A percentile compares a stretch with the other conserved stretches of the same genome.
These are phyloP conservation scores for Solanum tarapatanum DNA, from an alignment of 257 asterid genomes.

Conservation along the genomic window DNA sequence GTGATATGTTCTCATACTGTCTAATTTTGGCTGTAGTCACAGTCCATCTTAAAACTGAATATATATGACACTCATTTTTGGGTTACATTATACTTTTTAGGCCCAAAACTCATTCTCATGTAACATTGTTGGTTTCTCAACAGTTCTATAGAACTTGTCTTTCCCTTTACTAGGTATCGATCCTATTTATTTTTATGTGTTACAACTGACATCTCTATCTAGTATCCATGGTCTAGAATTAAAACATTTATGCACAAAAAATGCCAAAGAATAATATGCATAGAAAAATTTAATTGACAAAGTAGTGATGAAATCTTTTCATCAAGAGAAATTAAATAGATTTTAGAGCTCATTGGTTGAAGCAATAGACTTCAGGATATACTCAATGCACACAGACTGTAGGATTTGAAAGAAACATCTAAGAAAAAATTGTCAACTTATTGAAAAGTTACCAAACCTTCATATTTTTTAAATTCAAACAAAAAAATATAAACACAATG, in stretches of 20 bases:
- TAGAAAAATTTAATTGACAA: background rate
- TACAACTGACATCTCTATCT: background rate
- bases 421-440: background rate
- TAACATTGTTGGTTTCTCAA: background rate
- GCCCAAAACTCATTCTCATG: background rate
- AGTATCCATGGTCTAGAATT: background rate
- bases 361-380: background rate
- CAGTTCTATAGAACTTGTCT: background rate
- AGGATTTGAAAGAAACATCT: background rate
- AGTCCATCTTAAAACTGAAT: background rate
- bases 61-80: background rate
- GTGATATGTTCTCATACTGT: background rate
- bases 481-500: background rate
- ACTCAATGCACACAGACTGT: background rate
- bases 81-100: background rate
- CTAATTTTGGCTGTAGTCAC: background rate
- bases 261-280: background rate
- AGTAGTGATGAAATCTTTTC: background rate
- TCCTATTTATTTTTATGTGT: background rate
- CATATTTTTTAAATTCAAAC: background rate
- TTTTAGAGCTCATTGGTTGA: background rate
- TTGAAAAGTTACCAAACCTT: background rate
- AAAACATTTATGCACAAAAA: background rate
- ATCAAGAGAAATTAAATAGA: background rate
- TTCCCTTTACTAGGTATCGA: background rate